Base-by-base conservation (phyloP, 495 filamentous ascomycete genomes). In the Lasiosphaeria ovina region DNA sequence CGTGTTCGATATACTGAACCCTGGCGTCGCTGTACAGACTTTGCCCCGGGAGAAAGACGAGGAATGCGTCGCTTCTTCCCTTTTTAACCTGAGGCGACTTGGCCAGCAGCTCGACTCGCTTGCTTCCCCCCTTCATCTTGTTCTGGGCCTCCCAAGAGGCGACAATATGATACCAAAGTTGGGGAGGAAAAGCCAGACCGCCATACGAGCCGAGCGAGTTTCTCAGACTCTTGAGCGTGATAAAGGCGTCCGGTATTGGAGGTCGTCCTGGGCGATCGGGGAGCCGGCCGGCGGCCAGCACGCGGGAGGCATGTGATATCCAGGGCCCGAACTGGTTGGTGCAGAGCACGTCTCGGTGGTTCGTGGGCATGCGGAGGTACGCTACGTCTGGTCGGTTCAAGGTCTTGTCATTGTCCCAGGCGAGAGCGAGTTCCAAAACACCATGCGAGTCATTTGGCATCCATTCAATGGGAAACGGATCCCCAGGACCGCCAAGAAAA, bases 341-440 rank as follows among this genome's bases (percentile, higher is more conserved):
- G 48, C 54, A 65, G 3, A 40, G 8, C 3, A 55, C 16, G 5
- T 51, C 51, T 17, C 14, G 36, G 4, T 51, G 31, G n/a, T 64
- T 58, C 9, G 35, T 24, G 16, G 71, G 69, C 33, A 73, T 49
- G n/a, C 71, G 65, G 10, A 73, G 34, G 45, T 71, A 73, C 12
- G 71, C 71, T 12, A 70, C 51, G 31, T 72, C 71, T 0, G 58
- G 63, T 3, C 64, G 63, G 36, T 62, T 45, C 51, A 65, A 35
- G n/a, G 44, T n/a, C 4, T 17, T n/a, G 16, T 11, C 49, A 12
- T 64, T 16, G 9, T 38, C 17, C 70, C 68, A 72, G 12, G 59
- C 35, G 9, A 72, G 58, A 2, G 33, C 24, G 1, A 72, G 16
- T n/a, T 61, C 60, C n/a, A 62, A 9, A 50, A 66, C 52, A 8